Evolutionary conservation across 164 flowering plant species (phyloP), one percentile per base, ranked within the genome.

Genomic region (Kalanchoe fedtschenkoi): DNA sequence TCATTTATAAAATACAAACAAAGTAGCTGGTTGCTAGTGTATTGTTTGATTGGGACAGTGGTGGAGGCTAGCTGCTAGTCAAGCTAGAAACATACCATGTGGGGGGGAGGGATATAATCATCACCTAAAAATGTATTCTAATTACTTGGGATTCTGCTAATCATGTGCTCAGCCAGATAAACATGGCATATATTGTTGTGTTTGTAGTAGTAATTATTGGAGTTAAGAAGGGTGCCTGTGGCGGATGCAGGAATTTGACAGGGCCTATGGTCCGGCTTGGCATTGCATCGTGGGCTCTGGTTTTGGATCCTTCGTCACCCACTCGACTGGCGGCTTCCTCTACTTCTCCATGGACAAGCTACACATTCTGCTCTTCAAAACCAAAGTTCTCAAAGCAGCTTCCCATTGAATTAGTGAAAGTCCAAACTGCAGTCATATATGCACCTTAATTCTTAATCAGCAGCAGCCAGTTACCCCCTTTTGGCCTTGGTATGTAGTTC

Each of bases 201-300:
- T 44, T n/a, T 22, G 55, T 24, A 7, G 55, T 47, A 24, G 21
- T 47, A 21, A 47, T 22, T 22, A 47, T 24, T 2, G 22, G 11
- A 22, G 55, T 29, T 47, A 47, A 47, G 29, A 24, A 5, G 5
- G 0, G 22, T n/a, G 19, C 22, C 24, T 44, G 22, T 44, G n/a
- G 56, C 30, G 16, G 9, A 1, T 61, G 74, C 81, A 88, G 95
- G 95, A 88, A 56, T 85, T 88, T 61, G 95, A 87, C 47, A 65
- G 73, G 44, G 82, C 74, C 21, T 83, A 87, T 63, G 95, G 90
- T 54, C 95, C 89, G 34, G 89, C 95, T 17, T 87, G 95, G 95
- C 95, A 87, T 60, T 87, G 95, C 75, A 83, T 87, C 5, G 90
- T 83, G 61, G 95, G 95, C 16, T 75, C 85, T 56, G 77, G 80